phyloP scores from a whole-genome alignment of 228 moss, liverwort and hornwort genomes.

The Sphagnum magellanicum region DNA sequence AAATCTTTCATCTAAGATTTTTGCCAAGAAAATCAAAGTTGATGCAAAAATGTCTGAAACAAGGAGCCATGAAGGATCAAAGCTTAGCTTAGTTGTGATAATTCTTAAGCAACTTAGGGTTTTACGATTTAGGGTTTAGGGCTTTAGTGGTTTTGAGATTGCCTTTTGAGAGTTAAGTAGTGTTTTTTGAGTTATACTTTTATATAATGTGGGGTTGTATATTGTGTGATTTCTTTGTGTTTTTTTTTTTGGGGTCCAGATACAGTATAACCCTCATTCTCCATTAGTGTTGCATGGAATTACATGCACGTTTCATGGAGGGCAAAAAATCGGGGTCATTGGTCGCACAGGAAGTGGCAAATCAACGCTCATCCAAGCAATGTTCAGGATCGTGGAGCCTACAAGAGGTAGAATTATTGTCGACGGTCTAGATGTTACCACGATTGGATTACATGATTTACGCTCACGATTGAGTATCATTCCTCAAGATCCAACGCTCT shows the following conservation, averaged over 20 bases:
- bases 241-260: too few relatives aligned
- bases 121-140: too few relatives aligned
- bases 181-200: neutral
- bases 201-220: neutral
- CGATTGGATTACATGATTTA: constrained; percentile 48
- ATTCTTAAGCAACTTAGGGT: too few relatives aligned
- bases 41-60: too few relatives aligned
- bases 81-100: too few relatives aligned
- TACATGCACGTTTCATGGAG: constrained; percentile 54
- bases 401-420: constrained; percentile 59
- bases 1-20: too few relatives aligned
- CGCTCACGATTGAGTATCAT: constrained; percentile 48
- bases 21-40: too few relatives aligned
- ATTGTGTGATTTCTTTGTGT: too few relatives aligned
- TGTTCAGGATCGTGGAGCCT: constrained; percentile 77
- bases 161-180: too few relatives aligned
- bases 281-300: constrained; percentile 75
- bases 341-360: constrained; percentile 22
- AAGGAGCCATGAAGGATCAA: too few relatives aligned
- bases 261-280: constrained; percentile 49
- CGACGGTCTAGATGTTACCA: constrained; percentile 60
- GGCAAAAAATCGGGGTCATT: constrained; percentile 47
- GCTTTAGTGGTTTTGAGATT: too few relatives aligned
- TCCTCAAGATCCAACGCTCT: constrained; percentile 54
- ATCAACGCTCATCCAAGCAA: constrained; percentile 32